Base-by-base conservation (phyloP, 2,329 filamentous ascomycete species). In the Chaetomiaceae sp. region DNA sequence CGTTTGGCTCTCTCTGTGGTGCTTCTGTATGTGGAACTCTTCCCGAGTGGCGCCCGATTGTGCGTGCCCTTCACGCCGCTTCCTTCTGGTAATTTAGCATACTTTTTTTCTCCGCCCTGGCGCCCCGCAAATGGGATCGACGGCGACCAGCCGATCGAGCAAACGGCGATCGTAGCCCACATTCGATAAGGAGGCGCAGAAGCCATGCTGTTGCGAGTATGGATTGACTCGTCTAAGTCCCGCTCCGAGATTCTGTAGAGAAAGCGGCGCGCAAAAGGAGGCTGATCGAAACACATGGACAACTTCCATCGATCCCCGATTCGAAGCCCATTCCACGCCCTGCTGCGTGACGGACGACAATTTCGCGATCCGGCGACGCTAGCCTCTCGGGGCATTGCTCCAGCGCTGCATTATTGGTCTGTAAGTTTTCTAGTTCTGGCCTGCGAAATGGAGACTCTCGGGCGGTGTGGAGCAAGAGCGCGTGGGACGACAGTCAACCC, bases 101-200 rank as follows among this genome's bases (percentile, higher is more conserved):
- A 39, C 38, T 44, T 41, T 38, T 38, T 33, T 15, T 38, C 27
- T 36, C 26, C 29, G 43, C 48, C 48, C 48, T 43, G 48, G 32
- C 41, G 32, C 44, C 44, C 38, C 47, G 47, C 49, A 40, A 42
- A 50, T 47, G 49, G 24, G 53, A 55, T 53, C 51, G 51, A 42
- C 50, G 32, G 15, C 24, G 36, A 39, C 17, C 42, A 45, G 39
- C 38, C 46, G 49, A 49, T 49, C 46, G 15, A 15, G 35, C 46
- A 46, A 47, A 37, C 42, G 34, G 27, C 18, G 42, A 45, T 42
- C 33, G 42, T 20, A 40, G 38, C 15, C 29, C n/a, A n/a, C n/a
- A n/a, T n/a, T n/a, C n/a, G n/a, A 27, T 29, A 19, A 19, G 11
- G n/a, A 33, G 18, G 24, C 22, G 30, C n/a, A n/a, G n/a, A n/a